These are phyloP conservation scores for Balansia obtecta DNA, from an alignment of 2,329 filamentous ascomycete species.

Conservation along the genomic window DNA sequence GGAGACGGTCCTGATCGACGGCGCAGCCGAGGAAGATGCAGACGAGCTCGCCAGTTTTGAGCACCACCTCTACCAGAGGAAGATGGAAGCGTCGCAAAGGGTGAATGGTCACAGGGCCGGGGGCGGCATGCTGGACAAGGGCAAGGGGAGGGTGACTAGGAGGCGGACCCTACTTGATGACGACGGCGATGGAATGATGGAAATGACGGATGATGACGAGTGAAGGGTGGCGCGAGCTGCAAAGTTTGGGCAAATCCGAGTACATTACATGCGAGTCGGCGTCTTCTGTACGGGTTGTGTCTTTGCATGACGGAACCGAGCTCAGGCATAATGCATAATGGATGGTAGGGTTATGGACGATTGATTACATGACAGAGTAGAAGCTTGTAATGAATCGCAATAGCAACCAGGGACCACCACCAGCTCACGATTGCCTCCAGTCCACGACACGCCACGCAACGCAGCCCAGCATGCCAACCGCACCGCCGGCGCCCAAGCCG, in stretches of 20 bases:
- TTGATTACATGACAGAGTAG: no score
- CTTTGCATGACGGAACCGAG: no score
- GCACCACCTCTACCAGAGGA: slow-evolving; percentile 33
- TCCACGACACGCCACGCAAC: slow-evolving; percentile 39
- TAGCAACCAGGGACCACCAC: slow-evolving; percentile 9
- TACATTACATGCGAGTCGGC: no score
- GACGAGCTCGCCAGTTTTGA: slow-evolving; percentile 40
- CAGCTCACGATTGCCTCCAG: slow-evolving; percentile 25
- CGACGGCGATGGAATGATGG: slow-evolving; percentile 38
- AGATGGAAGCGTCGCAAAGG: slow-evolving; percentile 29
- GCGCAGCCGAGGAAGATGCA: slow-evolving; percentile 32
- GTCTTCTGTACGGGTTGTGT: no score
- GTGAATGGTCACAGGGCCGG: slow-evolving; percentile 17
- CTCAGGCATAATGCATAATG: no score
- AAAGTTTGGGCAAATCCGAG: no score
- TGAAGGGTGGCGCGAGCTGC: no score
- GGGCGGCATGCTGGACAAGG: slow-evolving; percentile 25
- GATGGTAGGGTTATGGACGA: no score
- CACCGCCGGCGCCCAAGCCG: slow-evolving; percentile 32
- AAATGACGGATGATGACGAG: slow-evolving; percentile 42
- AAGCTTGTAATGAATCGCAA: no score
- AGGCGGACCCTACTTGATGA: slow-evolving; percentile 20
- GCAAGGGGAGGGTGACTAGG: slow-evolving; percentile 30
- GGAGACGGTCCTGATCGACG: slow-evolving; percentile 39
- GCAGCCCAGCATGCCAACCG: slow-evolving; percentile 35